These are phyloP conservation scores for Pichia pseudocactophila DNA, from an alignment of 805 yeast genomes.

Conservation along the genomic window DNA sequence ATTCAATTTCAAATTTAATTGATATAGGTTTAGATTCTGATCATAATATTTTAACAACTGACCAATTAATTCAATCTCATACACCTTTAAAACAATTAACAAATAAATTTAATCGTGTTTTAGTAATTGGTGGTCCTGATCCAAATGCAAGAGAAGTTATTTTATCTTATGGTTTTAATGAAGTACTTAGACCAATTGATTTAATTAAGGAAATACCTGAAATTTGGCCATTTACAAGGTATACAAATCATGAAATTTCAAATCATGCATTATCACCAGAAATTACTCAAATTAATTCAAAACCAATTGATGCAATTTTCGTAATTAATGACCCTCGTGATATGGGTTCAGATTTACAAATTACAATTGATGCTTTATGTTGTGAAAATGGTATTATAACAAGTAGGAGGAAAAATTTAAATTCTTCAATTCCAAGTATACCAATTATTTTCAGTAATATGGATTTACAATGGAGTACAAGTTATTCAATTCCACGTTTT, in stretches of 20 bases:
- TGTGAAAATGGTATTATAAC: conserved; percentile 46
- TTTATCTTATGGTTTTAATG: conserved; percentile 61
- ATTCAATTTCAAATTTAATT: conserved; percentile 1
- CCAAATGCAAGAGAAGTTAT: conserved; percentile 77
- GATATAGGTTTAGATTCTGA: conserved; percentile 29
- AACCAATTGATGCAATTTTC: conserved; percentile 61
- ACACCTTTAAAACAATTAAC: conserved; percentile 68
- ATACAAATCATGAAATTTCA: conserved; percentile 34
- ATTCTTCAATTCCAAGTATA: conserved; percentile 37
- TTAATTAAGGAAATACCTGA: conserved; percentile 45
- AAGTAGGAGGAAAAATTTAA: conserved; percentile 49
- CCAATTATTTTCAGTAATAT: conserved; percentile 78
- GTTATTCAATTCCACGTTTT: conserved; percentile 64
- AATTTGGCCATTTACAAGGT: conserved; percentile 63
- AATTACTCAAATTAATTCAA: conserved; percentile 19
- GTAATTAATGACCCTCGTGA: conserved; percentile 89
- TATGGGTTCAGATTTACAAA: conserved; percentile 77
- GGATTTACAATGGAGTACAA: conserved; percentile 85
- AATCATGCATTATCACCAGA: conserved; percentile 30
- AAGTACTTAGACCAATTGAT: conserved; percentile 68
- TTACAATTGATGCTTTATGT: conserved; percentile 60
- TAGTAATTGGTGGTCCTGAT: conserved; percentile 74
- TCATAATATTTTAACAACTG: conserved; percentile 31
- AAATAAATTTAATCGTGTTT: conserved; percentile 45
- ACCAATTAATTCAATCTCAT: conserved; percentile 77